These are phyloP conservation scores for Paecilomyces fulvus DNA, from an alignment of 2,329 filamentous ascomycete species.

Conservation along the genomic window DNA sequence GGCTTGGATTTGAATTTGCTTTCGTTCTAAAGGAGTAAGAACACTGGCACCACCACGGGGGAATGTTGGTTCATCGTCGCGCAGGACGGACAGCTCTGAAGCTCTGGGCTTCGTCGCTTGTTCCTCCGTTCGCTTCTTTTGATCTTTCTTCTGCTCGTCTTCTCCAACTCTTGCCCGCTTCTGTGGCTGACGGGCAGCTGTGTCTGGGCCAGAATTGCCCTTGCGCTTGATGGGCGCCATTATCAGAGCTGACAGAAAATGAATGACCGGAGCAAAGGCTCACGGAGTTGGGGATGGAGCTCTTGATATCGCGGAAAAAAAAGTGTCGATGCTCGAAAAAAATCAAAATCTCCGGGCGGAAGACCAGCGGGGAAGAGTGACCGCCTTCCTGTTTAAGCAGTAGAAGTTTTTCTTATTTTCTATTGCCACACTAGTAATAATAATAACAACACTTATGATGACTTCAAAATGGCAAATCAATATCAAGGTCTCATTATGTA, in stretches of 20 bases:
- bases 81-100: slow-evolving; percentile 38
- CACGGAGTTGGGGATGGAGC: not conserved
- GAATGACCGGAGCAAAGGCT: not conserved
- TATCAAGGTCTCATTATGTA: too few relatives aligned
- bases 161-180: slow-evolving; percentile 34
- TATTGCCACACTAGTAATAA: too few relatives aligned
- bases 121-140: slow-evolving; percentile 14
- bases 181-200: slow-evolving; percentile 25
- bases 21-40: slow-evolving; percentile 86
- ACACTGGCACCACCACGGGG: slow-evolving; percentile 86
- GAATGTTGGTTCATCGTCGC: slow-evolving; percentile 80
- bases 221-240: slow-evolving; percentile 42
- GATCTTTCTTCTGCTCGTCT: slow-evolving; percentile 25
- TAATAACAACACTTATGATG: too few relatives aligned
- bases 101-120: not conserved
- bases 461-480: too few relatives aligned
- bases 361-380: slow-evolving; percentile 5
- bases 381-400: slow-evolving; percentile 10
- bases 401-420: too few relatives aligned
- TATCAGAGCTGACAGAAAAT: slow-evolving; percentile 2
- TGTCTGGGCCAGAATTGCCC: slow-evolving; percentile 30
- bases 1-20: slow-evolving; percentile 91
- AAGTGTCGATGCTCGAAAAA: slow-evolving; percentile 14
- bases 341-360: slow-evolving; percentile 12
- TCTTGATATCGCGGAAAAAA: slow-evolving; percentile 9